phyloP scores from a whole-genome alignment of 306 rosid species.

The barrel medic (Medicago truncatula) region MtrunA17r5.0-ANR NC_053044.1:48828001-48828500 shows the following conservation, averaged over 20 bases:
- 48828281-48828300: background rate
- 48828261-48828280: background rate
- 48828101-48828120: background rate
- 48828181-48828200: background rate
- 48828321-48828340: constrained; percentile 4
- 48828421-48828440: background rate
- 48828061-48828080: background rate
- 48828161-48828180: background rate
- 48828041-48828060: background rate
- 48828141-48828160: too few species aligned
- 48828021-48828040: constrained; percentile 18
- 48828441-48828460: background rate
- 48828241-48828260: background rate
- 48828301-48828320: background rate
- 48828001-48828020: background rate
- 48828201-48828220: background rate
- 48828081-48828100: background rate
- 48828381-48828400: background rate
- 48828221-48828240: background rate
- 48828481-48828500: background rate
- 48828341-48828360: background rate
- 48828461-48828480: background rate
- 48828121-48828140: background rate
- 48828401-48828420: background rate
- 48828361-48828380: background rate